A percentile compares a stretch with the other conserved stretches of the same genome.
These are phyloP conservation scores for Tilletiaria anomala DNA, from an alignment of 1,284 basidiomycete species.

Conservation along the genomic window DNA sequence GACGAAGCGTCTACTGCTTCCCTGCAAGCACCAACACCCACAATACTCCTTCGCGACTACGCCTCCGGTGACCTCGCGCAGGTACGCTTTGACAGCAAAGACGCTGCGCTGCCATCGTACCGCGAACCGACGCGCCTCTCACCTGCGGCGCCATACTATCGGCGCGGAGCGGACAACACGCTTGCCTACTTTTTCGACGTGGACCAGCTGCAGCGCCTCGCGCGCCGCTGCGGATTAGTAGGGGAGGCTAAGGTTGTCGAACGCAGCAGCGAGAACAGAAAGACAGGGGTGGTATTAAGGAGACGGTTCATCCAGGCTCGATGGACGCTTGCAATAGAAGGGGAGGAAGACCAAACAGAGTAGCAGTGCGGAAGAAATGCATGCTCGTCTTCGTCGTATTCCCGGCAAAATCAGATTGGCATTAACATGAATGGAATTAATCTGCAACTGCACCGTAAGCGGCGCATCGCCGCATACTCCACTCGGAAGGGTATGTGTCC, in stretches of 20 bases:
- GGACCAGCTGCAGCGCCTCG: slow-evolving; percentile 19
- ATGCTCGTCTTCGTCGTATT: too few species aligned
- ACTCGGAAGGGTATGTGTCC: too few species aligned
- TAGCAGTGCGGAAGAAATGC: too few species aligned
- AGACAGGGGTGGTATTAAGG: background rate
- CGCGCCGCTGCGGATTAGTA: slow-evolving; percentile 10
- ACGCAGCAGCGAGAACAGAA: background rate
- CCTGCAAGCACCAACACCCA: too few species aligned
- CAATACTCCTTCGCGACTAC: slow-evolving; percentile 41
- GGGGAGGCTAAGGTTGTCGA: slow-evolving; percentile 19
- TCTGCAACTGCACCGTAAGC: too few species aligned
- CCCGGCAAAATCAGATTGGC: too few species aligned
- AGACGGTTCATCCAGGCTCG: slow-evolving; percentile 2
- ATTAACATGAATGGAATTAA: too few species aligned
- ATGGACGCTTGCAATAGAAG: background rate
- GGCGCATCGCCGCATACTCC: too few species aligned
- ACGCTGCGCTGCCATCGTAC: slow-evolving; percentile 13
- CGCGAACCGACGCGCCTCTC: slow-evolving; percentile 35
- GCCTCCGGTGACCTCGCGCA: slow-evolving; percentile 39
- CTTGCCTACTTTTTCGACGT: slow-evolving; percentile 39
- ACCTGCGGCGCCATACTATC: slow-evolving; percentile 24
- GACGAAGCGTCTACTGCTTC: too few species aligned
- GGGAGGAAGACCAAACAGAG: too few species aligned
- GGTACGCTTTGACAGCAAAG: slow-evolving; percentile 37
- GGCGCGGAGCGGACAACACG: slow-evolving; percentile 37